These are phyloP conservation scores for Dendrobium huoshanense DNA, from an alignment of 106 monocot species.

Conservation along the genomic window DNA sequence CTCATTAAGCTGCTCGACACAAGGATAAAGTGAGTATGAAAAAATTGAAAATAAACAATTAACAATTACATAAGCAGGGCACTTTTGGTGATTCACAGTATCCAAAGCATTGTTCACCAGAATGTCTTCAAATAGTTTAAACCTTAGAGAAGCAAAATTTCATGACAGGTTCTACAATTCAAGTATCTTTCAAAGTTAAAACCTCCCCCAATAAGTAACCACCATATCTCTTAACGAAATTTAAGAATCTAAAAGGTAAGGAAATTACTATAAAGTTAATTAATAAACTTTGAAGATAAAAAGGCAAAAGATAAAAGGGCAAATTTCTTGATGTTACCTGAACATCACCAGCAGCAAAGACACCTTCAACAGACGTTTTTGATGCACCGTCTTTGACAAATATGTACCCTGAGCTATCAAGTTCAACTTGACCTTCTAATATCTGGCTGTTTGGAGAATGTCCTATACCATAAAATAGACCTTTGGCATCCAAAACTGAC, in stretches of 20 bases:
- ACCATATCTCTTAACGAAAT: neutral
- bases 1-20: no score
- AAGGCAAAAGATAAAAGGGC: neutral
- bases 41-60: no score
- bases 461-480: constrained; percentile 94
- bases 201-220: neutral
- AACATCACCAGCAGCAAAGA: constrained; percentile 97
- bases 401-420: constrained; percentile 75
- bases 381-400: constrained; percentile 68
- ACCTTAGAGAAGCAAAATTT: no score
- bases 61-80: no score
- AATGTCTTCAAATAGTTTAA: neutral
- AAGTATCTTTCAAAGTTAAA: neutral
- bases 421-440: constrained; percentile 83
- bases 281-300: neutral
- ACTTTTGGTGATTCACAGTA: no score
- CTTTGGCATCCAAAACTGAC: constrained; percentile 72
- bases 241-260: neutral
- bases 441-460: constrained; percentile 92
- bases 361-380: constrained; percentile 88
- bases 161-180: neutral
- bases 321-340: constrained; percentile 45
- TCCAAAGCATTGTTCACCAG: neutral
- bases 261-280: neutral
- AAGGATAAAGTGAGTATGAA: no score